Base-by-base conservation (phyloP, 768 basidiomycete genomes). In the Amanita molliuscula region DNA sequence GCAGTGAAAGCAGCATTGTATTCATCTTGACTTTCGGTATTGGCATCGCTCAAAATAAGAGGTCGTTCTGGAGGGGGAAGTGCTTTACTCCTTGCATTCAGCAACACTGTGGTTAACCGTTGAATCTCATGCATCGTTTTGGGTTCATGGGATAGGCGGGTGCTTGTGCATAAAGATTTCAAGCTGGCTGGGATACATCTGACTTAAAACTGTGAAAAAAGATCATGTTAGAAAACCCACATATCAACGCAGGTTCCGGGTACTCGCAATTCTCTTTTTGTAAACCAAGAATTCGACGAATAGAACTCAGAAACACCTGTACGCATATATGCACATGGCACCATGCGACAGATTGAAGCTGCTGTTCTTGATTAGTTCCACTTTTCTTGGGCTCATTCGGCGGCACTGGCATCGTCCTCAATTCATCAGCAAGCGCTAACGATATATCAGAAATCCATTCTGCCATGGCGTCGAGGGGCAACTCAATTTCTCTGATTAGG, bases 11-110 rank as follows among this genome's bases (percentile, higher is more conserved):
- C 67, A 21, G 55, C 54, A 13, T 74, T 78, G 54, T 80, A 91
- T 47, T 84, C 80, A 50, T 90, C 87, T 58, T 93, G 88, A 54
- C 84, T 89, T 53, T 90, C 88, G 57, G 79, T 77, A 38, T 73
- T 74, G 13, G 40, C 53, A 31, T 59, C 59, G 28, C 53, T 41
- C 48, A 50, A 54, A n/a, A 62, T 53, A 3, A 59, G 52, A 5
- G 64, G 65, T 1, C 64, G 71, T 25, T 65, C 61, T 0, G 70
- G 73, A 16, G 63, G 63, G 8, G 79, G 79, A 23, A 84, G 56
- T 26, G 73, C 72, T 10, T 54, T 62, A 10, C 65, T 59, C 29
- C 88, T 73, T 15, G 73, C 75, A 51, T 81, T 67, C 9, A 93
- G 72, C 58, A 88, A 82, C 0, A 73, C 67, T 45, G 76, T 74